These are phyloP conservation scores for Phialocephala sp. DNA, from an alignment of 2,329 filamentous ascomycete genomes.

Conservation along the genomic window DNA sequence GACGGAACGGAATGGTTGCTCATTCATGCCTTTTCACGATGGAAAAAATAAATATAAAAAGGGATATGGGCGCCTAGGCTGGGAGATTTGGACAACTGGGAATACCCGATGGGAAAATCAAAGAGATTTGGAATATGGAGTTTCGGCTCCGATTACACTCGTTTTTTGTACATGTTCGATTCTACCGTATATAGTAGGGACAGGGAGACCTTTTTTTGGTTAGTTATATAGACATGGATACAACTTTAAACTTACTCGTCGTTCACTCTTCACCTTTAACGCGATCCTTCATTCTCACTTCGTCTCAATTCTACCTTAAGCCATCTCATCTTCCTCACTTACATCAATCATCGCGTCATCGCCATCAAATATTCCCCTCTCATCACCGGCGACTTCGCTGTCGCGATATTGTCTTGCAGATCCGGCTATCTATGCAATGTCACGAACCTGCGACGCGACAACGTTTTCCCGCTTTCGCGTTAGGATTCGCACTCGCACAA, in stretches of 20 bases:
- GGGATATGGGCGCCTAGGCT: neutral
- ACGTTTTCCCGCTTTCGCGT: no score
- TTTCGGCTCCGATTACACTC: conserved; percentile 28
- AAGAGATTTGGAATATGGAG: conserved; percentile 2
- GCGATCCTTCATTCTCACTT: no score
- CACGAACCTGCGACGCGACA: no score
- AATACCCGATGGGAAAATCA: conserved; percentile 1
- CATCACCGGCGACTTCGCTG: neutral
- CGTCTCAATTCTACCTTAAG: neutral
- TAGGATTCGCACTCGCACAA: no score
- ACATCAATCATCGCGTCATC: neutral
- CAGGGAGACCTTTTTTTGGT: neutral
- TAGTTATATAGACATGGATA: conserved; percentile 8
- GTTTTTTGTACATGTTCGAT: conserved; percentile 21
- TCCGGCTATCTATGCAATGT: no score
- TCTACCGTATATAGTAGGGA: conserved; percentile 24
- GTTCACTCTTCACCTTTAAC: no score
- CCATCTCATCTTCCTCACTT: no score
- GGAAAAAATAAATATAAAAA: neutral
- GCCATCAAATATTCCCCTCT: neutral
- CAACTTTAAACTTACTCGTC: neutral
- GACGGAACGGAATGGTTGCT: conserved; percentile 11
- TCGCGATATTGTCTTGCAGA: neutral
- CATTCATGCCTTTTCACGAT: conserved; percentile 2
- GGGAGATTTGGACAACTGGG: conserved; percentile 7